Conservation (phyloP, 208 protist genomes). For the Jaenimonas drosophilae region DNA sequence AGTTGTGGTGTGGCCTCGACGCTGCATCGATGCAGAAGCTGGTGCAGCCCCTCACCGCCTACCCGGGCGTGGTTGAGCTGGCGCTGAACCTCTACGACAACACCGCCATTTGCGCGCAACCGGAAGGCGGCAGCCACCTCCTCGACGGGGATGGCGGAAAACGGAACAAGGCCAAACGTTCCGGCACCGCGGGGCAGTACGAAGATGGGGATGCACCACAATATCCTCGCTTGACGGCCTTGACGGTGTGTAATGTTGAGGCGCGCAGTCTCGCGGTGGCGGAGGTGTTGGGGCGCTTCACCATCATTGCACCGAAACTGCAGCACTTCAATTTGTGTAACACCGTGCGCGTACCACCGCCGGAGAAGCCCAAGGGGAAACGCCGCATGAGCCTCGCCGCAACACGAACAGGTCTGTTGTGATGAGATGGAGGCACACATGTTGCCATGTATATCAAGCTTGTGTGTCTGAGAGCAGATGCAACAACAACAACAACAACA, state of each 20-base stretch:
- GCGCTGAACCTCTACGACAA: slow-evolving; percentile 46
- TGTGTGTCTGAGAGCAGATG: not conserved
- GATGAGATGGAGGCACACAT: too few species aligned
- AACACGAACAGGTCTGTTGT: too few species aligned
- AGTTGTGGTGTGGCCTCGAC: slow-evolving; percentile 63
- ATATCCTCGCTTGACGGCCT: slow-evolving; percentile 32
- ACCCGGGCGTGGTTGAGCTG: slow-evolving; percentile 39
- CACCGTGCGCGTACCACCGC: slow-evolving; percentile 21
- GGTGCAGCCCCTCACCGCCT: slow-evolving; percentile 18
- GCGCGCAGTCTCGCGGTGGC: slow-evolving; percentile 14
- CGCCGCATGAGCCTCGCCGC: too few species aligned
- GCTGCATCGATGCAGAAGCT: slow-evolving; percentile 18
- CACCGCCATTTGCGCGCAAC: slow-evolving; percentile 12
- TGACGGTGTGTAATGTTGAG: slow-evolving; percentile 59
- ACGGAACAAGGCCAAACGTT: slow-evolving; percentile 7
- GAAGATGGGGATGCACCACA: slow-evolving; percentile 13
- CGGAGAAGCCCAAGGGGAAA: slow-evolving; percentile 15
- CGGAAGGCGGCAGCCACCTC: slow-evolving; percentile 6
- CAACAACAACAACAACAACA: not conserved
- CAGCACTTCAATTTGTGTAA: slow-evolving; percentile 57
- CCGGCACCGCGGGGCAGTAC: not conserved
- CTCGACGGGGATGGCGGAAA: slow-evolving; percentile 1
- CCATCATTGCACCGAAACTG: slow-evolving; percentile 33
- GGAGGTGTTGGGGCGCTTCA: slow-evolving; percentile 28
- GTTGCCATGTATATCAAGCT: not conserved